Evolutionary conservation across 257 asterid genomes (phyloP).

Genomic region (Primulina eburnea): DNA sequence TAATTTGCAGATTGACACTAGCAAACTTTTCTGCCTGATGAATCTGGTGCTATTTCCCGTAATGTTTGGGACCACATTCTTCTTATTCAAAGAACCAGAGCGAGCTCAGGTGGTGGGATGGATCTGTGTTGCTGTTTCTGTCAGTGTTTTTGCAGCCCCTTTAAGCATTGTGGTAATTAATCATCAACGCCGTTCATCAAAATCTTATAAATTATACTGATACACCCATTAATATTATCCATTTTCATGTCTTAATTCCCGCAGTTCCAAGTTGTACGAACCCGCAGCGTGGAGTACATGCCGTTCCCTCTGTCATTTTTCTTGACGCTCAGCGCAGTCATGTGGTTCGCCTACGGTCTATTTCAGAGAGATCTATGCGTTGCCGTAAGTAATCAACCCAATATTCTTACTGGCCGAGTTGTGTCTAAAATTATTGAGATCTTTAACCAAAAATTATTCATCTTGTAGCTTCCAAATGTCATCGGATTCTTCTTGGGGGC

Average conservation of each 20-base stretch:
- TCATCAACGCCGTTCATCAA: neutral
- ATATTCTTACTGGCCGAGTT: neutral
- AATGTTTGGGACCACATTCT: slow-evolving; percentile 38
- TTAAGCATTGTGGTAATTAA: slow-evolving; percentile 45
- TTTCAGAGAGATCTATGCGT: slow-evolving; percentile 44
- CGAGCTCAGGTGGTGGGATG: slow-evolving; percentile 50
- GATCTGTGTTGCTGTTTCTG: slow-evolving; percentile 51
- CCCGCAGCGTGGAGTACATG: slow-evolving; percentile 83
- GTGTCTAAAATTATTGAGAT: neutral
- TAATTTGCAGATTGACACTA: slow-evolving; percentile 31
- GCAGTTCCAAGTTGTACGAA: slow-evolving; percentile 71
- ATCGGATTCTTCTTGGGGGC: slow-evolving; percentile 67
- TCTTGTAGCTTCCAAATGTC: slow-evolving; percentile 61
- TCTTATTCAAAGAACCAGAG: slow-evolving; percentile 28
- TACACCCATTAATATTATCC: neutral
- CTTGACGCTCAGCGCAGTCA: slow-evolving; percentile 73
- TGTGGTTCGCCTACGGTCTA: slow-evolving; percentile 80
- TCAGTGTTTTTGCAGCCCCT: slow-evolving; percentile 60
- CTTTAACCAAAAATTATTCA: neutral
- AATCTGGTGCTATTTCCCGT: slow-evolving; percentile 37
- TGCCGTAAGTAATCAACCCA: slow-evolving; percentile 37
- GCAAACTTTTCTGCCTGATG: slow-evolving; percentile 39
- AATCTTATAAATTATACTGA: too few relatives aligned
- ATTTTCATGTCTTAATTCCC: neutral
- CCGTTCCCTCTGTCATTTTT: slow-evolving; percentile 67